Evolutionary conservation across 805 yeast species (phyloP).

Genomic region (Kuraishia hungarica): DNA sequence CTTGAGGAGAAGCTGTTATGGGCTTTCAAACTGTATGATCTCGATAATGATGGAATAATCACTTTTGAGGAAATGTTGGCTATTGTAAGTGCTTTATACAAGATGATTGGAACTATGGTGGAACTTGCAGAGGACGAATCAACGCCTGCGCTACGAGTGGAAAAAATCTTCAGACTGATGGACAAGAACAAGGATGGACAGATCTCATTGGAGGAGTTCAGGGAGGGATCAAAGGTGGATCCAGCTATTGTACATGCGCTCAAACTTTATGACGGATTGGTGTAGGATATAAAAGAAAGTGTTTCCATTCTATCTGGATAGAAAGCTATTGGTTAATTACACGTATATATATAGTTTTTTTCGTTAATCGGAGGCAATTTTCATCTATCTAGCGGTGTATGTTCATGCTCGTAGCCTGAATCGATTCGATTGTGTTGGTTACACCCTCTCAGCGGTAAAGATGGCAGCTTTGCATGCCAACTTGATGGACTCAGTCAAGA

Average conservation of each 20-base stretch:
- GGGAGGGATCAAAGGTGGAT: constrained; percentile 70
- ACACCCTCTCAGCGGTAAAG: constrained; percentile 82
- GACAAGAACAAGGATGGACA: constrained; percentile 63
- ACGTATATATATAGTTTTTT: not conserved
- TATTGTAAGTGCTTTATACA: constrained; percentile 78
- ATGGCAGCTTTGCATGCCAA: constrained; percentile 81
- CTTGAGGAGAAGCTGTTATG: constrained; percentile 76
- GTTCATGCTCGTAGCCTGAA: not conserved
- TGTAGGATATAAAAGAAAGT: constrained; percentile 24
- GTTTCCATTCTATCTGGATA: not conserved
- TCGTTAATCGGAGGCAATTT: not conserved
- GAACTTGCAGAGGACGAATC: constrained; percentile 80
- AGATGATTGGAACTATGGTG: constrained; percentile 95
- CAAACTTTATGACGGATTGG: constrained; percentile 59
- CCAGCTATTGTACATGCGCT: constrained; percentile 64
- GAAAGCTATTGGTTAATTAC: not conserved
- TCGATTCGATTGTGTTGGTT: constrained; percentile 9
- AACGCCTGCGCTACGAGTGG: constrained; percentile 83
- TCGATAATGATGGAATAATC: constrained; percentile 77
- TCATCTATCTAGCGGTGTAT: not conserved
- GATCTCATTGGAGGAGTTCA: constrained; percentile 78
- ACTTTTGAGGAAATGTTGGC: constrained; percentile 70
- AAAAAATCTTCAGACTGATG: constrained; percentile 68
- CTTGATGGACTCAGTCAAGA: constrained; percentile 84
- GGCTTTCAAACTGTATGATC: constrained; percentile 91